Conservation (phyloP, 2,329 filamentous ascomycete genomes). For the Paramyrothecium roridum region DNA sequence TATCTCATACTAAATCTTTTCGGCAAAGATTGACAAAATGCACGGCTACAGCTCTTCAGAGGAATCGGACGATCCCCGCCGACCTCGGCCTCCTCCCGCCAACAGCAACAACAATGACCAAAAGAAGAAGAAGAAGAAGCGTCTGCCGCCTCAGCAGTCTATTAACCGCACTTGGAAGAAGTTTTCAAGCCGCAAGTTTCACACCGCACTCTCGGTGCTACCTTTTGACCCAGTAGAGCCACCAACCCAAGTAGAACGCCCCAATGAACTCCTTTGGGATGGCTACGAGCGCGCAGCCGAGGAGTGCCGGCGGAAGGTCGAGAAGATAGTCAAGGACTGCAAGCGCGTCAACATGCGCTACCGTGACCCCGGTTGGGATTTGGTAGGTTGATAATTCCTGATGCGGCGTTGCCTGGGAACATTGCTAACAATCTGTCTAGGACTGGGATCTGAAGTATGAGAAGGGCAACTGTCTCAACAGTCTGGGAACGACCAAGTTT, state of each 20-base stretch:
- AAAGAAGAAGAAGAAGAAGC: constrained; percentile 52
- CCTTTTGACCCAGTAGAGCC: constrained; percentile 59
- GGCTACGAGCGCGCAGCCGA: constrained; percentile 63
- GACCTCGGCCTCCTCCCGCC: constrained; percentile 29
- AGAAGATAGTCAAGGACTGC: constrained; percentile 64
- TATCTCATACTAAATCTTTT: background rate
- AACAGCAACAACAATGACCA: constrained; percentile 30
- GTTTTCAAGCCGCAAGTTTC: constrained; percentile 57
- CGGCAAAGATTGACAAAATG: constrained; percentile 18
- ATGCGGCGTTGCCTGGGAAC: background rate
- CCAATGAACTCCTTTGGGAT: constrained; percentile 57
- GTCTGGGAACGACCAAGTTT: constrained; percentile 48
- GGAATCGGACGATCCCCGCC: constrained; percentile 44
- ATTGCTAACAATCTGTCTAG: constrained; percentile 27
- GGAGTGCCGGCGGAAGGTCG: constrained; percentile 60
- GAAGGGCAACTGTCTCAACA: constrained; percentile 53
- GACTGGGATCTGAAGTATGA: constrained; percentile 68
- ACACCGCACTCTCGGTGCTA: constrained; percentile 62
- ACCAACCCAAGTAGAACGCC: constrained; percentile 45
- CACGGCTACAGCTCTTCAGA: constrained; percentile 49
- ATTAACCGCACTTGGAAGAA: constrained; percentile 67
- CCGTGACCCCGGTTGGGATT: constrained; percentile 60
- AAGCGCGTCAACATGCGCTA: constrained; percentile 76
- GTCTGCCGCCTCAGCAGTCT: constrained; percentile 59
- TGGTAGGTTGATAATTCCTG: constrained; percentile 36